Evolutionary conservation across 2,329 filamentous ascomycete genomes (phyloP).

Genomic region (Biscogniauxia sp.): DNA sequence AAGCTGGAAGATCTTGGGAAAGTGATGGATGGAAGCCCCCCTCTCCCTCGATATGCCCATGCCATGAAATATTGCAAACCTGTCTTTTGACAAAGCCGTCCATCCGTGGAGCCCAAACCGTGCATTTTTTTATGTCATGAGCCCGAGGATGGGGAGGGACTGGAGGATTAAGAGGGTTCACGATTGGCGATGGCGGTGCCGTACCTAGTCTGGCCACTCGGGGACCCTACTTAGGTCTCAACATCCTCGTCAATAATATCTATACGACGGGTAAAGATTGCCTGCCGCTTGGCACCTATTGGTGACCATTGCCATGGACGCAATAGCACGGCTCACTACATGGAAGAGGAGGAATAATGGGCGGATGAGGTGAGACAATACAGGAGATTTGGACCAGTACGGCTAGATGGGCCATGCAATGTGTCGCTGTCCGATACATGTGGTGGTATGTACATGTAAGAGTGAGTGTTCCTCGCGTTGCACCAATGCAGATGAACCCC

Average conservation of each 20-base stretch:
- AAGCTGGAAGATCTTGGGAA: neutral
- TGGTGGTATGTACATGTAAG: neutral
- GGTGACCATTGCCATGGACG: neutral
- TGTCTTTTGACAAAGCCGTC: neutral
- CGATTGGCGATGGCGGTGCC: neutral
- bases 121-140: neutral
- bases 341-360: neutral
- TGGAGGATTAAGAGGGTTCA: too few species aligned
- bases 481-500: neutral
- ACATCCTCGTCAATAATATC: neutral
- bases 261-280: neutral
- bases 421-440: neutral
- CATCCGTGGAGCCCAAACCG: neutral
- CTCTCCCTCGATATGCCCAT: too few species aligned
- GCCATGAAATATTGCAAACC: neutral
- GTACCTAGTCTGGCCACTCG: neutral
- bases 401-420: neutral
- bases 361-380: constrained; percentile 2
- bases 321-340: neutral
- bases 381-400: neutral
- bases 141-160: neutral
- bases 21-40: neutral
- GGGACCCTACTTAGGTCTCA: neutral
- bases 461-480: neutral
- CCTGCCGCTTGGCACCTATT: neutral